Conservation (phyloP, 371 early-diverging fungal genomes). For the Mucor plumbeus region DNA sequence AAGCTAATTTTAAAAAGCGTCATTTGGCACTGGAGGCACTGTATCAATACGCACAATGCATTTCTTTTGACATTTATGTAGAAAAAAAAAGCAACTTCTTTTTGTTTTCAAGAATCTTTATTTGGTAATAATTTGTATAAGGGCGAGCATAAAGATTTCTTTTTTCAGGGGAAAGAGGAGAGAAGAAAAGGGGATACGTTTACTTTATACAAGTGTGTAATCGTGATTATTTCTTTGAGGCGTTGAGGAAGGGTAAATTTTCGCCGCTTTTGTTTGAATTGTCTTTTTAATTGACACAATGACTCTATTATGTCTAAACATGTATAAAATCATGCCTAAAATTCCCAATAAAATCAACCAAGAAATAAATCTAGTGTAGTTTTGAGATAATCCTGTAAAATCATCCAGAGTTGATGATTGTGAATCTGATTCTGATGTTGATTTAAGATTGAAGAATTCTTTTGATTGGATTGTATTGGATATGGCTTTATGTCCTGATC, state of each 20-base stretch:
- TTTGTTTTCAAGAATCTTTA: background rate
- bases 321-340: slow-evolving; percentile 17
- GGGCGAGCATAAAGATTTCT: slow-evolving; percentile 5
- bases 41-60: background rate
- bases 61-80: slow-evolving; percentile 1
- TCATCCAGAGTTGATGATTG: background rate
- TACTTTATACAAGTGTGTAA: slow-evolving; percentile 27
- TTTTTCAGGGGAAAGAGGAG: background rate
- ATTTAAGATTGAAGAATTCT: slow-evolving; percentile 20
- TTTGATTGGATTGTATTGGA: slow-evolving; percentile 25
- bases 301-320: slow-evolving; percentile 25
- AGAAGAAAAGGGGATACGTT: background rate
- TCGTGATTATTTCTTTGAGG: slow-evolving; percentile 14
- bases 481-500: slow-evolving; percentile 42
- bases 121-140: background rate
- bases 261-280: slow-evolving; percentile 20
- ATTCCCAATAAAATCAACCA: slow-evolving; percentile 24
- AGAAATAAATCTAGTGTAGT: slow-evolving; percentile 21
- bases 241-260: slow-evolving; percentile 14
- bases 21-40: no score
- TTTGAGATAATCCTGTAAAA: slow-evolving; percentile 2
- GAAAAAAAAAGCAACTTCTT: slow-evolving; percentile 3
- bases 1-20: no score
- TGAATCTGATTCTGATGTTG: background rate
- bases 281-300: slow-evolving; percentile 24